These are phyloP conservation scores for Diaporthe helianthi DNA, from an alignment of 2,329 filamentous ascomycete genomes.

Conservation along the genomic window DNA sequence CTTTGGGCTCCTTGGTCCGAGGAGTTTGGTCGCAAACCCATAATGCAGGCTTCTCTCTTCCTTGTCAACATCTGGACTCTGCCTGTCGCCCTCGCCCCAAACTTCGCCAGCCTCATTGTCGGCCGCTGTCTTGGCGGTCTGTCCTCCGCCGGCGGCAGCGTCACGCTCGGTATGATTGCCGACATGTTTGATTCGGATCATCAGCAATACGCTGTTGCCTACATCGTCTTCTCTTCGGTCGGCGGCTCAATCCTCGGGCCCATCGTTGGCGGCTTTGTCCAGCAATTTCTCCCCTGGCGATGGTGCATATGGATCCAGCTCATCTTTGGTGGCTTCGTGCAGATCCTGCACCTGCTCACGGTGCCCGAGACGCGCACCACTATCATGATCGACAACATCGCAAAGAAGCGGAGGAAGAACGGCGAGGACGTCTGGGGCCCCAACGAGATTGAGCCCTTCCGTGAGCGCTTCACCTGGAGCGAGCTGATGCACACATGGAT, in stretches of 20 bases:
- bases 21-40: conserved; percentile 78
- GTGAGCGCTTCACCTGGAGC: conserved; percentile 62
- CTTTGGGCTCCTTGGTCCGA: conserved; percentile 90
- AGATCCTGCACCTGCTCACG: conserved; percentile 69
- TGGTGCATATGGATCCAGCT: conserved; percentile 82
- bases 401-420: conserved; percentile 72
- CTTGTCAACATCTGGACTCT: conserved; percentile 81
- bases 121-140: conserved; percentile 75
- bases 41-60: conserved; percentile 75
- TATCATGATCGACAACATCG: conserved; percentile 79
- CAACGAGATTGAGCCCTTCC: conserved; percentile 71
- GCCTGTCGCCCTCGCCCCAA: conserved; percentile 74
- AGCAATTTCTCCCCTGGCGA: conserved; percentile 71
- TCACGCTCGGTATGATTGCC: conserved; percentile 77
- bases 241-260: conserved; percentile 79
- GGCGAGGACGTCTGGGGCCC: conserved; percentile 74
- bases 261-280: conserved; percentile 79
- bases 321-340: conserved; percentile 75
- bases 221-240: conserved; percentile 80
- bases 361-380: conserved; percentile 82
- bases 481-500: conserved; percentile 65
- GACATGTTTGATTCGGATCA: conserved; percentile 75
- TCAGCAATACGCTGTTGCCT: conserved; percentile 79
- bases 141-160: conserved; percentile 74
- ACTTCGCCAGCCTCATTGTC: conserved; percentile 74